phyloP scores from a whole-genome alignment of 1,284 basidiomycete species.

The Cutaneotrichosporon sp. region DNA sequence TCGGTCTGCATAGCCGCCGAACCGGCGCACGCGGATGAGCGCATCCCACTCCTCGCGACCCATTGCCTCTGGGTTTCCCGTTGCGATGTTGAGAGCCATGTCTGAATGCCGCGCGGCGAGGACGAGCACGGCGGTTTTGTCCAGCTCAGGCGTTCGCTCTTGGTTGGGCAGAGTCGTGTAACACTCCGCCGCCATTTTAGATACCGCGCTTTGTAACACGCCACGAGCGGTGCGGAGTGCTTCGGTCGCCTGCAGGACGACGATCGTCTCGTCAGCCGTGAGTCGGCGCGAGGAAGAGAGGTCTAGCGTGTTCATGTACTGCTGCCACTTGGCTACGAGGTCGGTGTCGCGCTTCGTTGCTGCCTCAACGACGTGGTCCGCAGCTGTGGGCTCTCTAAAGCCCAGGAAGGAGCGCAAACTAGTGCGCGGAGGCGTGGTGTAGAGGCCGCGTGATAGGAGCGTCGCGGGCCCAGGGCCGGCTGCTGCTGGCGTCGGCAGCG shows the following conservation, averaged over 20 bases:
- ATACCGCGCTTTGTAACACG: neutral
- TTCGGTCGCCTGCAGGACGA: neutral
- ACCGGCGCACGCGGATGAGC: slow-evolving; percentile 8
- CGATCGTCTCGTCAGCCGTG: neutral
- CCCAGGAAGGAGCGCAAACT: slow-evolving; percentile 8
- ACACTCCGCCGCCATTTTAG: slow-evolving; percentile 17
- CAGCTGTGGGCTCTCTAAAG: slow-evolving; percentile 8
- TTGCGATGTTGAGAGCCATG: slow-evolving; percentile 18
- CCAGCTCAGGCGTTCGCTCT: neutral
- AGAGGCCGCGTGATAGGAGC: slow-evolving; percentile 18
- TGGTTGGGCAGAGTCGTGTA: slow-evolving; percentile 17
- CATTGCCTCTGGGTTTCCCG: slow-evolving; percentile 8
- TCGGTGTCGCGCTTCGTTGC: neutral
- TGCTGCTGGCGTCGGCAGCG: slow-evolving; percentile 6
- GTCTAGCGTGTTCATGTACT: neutral
- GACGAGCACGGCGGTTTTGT: slow-evolving; percentile 3
- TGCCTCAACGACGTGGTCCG: slow-evolving; percentile 16
- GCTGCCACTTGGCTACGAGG: neutral
- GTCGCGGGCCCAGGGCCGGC: neutral
- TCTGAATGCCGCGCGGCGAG: neutral
- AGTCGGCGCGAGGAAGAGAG: neutral
- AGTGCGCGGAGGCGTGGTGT: slow-evolving; percentile 17
- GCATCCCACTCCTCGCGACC: slow-evolving; percentile 11
- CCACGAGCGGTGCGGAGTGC: neutral
- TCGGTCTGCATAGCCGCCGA: neutral